Base-by-base conservation (phyloP, 176 grass and related monocot genomes). In the Hsuehochloa calcarea region DNA sequence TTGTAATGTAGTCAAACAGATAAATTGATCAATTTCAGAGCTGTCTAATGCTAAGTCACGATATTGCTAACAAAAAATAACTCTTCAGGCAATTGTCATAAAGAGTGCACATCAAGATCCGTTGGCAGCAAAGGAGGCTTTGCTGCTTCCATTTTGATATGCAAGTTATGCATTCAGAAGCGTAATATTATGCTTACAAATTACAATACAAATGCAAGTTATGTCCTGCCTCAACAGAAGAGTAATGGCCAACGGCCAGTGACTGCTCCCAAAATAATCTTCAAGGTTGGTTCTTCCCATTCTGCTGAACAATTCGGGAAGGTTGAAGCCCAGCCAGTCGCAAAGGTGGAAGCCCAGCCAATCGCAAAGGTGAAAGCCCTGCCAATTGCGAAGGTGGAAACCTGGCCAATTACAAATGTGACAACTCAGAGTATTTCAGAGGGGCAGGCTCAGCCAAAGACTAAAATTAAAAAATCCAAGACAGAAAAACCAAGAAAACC, bases 71-170 rank as follows among this genome's bases (percentile, higher is more conserved):
- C 68, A 82, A 85, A 68, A 79, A 84, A 23, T 74, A 75, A 75
- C 45, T 87, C 75, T 90, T 72, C 69, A 99, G 96, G 96, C 76
- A 86, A 91, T 74, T 98, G 91, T 78, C 96, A 98, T 40, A 87
- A 87, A 91, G 89, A 92, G 51, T 98, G 96, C 71, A 83, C 72
- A 59, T 52, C 87, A 79, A 85, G 73, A 29, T 92, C 89, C 41
- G 49, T 81, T 84, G 79, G 40, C 80, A 62, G 50, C 49, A 88
- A 88, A 76, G 85, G 70, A 73, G 46, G 41, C 74, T 80, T 51
- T 81, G 71, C 80, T 69, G 46, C 61, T 62, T 80, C 69, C 56
- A 87, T 41, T 87, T 76, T 94, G 51, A 92, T 81, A 62, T 96
- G 96, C 80, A 96, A 85, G 80, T 81, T 78, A 87, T 99, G 93